A percentile compares a stretch with the other conserved stretches of the same genome.
These are phyloP conservation scores for Penicillium atrosanguineum DNA, from an alignment of 495 filamentous ascomycete species.

Conservation along the genomic window DNA sequence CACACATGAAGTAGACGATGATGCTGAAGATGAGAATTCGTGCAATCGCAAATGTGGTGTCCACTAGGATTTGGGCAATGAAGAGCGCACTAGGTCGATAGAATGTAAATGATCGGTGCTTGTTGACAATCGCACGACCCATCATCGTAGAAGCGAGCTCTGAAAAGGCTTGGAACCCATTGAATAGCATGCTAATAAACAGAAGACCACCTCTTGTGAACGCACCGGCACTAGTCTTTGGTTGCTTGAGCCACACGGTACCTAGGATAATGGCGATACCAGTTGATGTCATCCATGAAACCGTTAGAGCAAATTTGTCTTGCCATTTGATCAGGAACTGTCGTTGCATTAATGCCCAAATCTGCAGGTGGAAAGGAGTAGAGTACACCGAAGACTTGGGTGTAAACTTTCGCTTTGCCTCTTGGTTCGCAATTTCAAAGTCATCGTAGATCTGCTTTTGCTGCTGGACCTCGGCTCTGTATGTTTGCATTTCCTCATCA, in stretches of 20 bases:
- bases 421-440: slow-evolving; percentile 70
- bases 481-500: slow-evolving; percentile 63
- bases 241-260: slow-evolving; percentile 71
- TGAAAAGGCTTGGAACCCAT: slow-evolving; percentile 74
- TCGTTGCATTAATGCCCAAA: slow-evolving; percentile 78
- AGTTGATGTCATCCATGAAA: slow-evolving; percentile 74
- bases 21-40: slow-evolving; percentile 69
- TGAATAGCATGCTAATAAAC: slow-evolving; percentile 75
- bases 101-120: slow-evolving; percentile 76
- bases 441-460: slow-evolving; percentile 68
- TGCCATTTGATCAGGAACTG: slow-evolving; percentile 85
- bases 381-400: slow-evolving; percentile 71
- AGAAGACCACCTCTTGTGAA: slow-evolving; percentile 76
- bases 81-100: slow-evolving; percentile 76
- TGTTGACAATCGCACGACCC: slow-evolving; percentile 72
- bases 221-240: slow-evolving; percentile 63
- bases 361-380: slow-evolving; percentile 73
- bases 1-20: slow-evolving; percentile 80
- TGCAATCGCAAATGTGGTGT: slow-evolving; percentile 64
- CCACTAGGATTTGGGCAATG: slow-evolving; percentile 77
- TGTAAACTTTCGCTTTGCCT: slow-evolving; percentile 71
- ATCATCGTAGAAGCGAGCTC: slow-evolving; percentile 71
- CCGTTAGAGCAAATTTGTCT: slow-evolving; percentile 70
- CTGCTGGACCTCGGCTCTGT: slow-evolving; percentile 56
- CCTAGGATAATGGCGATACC: slow-evolving; percentile 75